Conservation (phyloP, 2,329 filamentous ascomycete species). For the Colletotrichum sansevieriae region DNA sequence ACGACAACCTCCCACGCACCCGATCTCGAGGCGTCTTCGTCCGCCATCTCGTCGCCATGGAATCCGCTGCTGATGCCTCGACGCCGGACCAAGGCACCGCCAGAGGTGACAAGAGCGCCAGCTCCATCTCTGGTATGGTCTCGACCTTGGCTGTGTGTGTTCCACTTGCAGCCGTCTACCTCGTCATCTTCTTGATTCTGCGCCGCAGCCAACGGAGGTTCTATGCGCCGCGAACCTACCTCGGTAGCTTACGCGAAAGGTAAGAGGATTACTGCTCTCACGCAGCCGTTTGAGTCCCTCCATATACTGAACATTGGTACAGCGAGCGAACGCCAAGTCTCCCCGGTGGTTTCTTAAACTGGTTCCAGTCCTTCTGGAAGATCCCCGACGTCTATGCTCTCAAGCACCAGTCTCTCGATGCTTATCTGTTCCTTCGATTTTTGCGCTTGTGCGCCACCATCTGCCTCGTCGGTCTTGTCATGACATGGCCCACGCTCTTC, state of each 20-base stretch:
- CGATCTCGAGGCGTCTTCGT: slow-evolving; percentile 9
- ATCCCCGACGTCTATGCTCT: slow-evolving; percentile 81
- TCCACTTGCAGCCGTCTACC: slow-evolving; percentile 57
- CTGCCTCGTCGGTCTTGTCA: slow-evolving; percentile 83
- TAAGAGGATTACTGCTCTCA: slow-evolving; percentile 40
- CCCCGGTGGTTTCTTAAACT: slow-evolving; percentile 70
- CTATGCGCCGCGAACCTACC: slow-evolving; percentile 65
- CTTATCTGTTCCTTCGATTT: slow-evolving; percentile 87
- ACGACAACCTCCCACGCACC: not conserved
- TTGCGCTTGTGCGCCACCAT: slow-evolving; percentile 82
- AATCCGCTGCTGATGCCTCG: slow-evolving; percentile 1
- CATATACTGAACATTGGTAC: not conserved
- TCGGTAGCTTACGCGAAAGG: slow-evolving; percentile 60
- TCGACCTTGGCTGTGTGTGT: slow-evolving; percentile 67
- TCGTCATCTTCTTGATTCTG: slow-evolving; percentile 60
- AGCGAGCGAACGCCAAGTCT: slow-evolving; percentile 70
- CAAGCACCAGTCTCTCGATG: slow-evolving; percentile 88
- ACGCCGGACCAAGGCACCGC: slow-evolving; percentile 23
- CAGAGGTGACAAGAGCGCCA: slow-evolving; percentile 1
- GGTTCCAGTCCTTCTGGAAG: slow-evolving; percentile 73
- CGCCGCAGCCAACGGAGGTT: slow-evolving; percentile 60
- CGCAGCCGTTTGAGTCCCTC: no score
- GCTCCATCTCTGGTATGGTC: slow-evolving; percentile 51
- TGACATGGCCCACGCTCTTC: slow-evolving; percentile 89
- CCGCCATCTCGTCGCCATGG: slow-evolving; percentile 29